phyloP scores from a whole-genome alignment of 192 early-diverging fungal genomes.

The Coemansia sp. region DNA sequence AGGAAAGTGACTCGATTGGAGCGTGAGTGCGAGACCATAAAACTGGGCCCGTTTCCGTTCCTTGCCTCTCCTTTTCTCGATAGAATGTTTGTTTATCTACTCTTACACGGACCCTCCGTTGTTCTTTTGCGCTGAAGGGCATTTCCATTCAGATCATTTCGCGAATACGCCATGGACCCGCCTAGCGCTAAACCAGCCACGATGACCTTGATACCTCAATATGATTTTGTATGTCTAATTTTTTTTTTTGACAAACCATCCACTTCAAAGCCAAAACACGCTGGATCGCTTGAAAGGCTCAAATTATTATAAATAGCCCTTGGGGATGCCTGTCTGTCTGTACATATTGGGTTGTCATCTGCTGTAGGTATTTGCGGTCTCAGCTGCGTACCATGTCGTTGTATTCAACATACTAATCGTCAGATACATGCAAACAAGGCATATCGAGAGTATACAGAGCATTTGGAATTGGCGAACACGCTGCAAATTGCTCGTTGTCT shows the following conservation, averaged over 20 bases:
- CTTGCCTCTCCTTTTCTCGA: too few species aligned
- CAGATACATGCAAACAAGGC: background rate
- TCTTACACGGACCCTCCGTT: too few species aligned
- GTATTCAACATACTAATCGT: background rate
- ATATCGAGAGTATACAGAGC: background rate
- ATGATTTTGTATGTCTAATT: background rate
- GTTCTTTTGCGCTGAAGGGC: too few species aligned
- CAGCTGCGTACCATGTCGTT: slow-evolving; percentile 2
- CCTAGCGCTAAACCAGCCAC: background rate
- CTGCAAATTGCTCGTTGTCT: background rate
- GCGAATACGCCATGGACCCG: background rate
- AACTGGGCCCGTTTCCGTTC: too few species aligned
- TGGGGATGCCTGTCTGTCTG: background rate
- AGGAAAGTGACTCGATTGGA: too few species aligned
- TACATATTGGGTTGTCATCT: background rate
- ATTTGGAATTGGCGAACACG: background rate
- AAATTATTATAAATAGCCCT: background rate
- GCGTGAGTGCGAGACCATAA: too few species aligned
- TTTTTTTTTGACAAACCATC: slow-evolving; percentile 1
- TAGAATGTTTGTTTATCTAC: too few species aligned
- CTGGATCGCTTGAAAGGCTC: background rate
- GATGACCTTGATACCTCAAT: background rate
- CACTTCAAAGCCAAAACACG: background rate
- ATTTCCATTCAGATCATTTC: background rate
- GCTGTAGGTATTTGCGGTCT: slow-evolving; percentile 1